phyloP scores from a whole-genome alignment of 257 asterid species.

The Rhazya stricta region DNA sequence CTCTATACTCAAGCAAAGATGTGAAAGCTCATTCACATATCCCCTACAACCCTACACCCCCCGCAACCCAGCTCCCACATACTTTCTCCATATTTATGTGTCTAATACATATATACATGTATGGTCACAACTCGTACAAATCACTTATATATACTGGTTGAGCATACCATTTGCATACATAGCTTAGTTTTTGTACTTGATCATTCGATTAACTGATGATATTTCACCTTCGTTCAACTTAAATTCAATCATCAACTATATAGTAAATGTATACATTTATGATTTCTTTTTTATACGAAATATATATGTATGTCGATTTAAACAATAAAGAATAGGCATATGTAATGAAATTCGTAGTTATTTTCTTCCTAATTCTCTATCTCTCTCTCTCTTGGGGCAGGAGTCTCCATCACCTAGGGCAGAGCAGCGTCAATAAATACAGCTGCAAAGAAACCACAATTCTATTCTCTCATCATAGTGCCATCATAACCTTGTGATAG shows the following conservation, averaged over 20 bases:
- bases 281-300: too few relatives aligned
- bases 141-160: not conserved
- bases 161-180: not conserved
- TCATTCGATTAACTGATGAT: not conserved
- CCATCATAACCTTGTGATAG: slow-evolving; percentile 63
- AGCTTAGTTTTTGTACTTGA: too few relatives aligned
- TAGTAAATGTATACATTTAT: too few relatives aligned
- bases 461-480: slow-evolving; percentile 87
- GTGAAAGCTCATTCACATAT: slow-evolving; percentile 46
- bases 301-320: too few relatives aligned
- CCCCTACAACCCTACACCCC: not conserved
- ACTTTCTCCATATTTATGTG: not conserved
- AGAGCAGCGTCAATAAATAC: slow-evolving; percentile 59
- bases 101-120: not conserved
- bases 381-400: not conserved
- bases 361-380: not conserved
- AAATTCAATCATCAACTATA: too few relatives aligned
- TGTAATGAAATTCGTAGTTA: not conserved
- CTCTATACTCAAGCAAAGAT: slow-evolving; percentile 19
- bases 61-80: not conserved
- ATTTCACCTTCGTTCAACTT: too few relatives aligned
- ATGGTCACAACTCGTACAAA: not conserved
- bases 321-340: too few relatives aligned
- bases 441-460: slow-evolving; percentile 85
- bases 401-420: slow-evolving; percentile 44